Percentiles rank a stretch among this genome's conserved stretches.
These are phyloP conservation scores for Pseudogymnoascus sp. DNA, from an alignment of 2,329 filamentous ascomycete species.

Conservation along the genomic window DNA sequence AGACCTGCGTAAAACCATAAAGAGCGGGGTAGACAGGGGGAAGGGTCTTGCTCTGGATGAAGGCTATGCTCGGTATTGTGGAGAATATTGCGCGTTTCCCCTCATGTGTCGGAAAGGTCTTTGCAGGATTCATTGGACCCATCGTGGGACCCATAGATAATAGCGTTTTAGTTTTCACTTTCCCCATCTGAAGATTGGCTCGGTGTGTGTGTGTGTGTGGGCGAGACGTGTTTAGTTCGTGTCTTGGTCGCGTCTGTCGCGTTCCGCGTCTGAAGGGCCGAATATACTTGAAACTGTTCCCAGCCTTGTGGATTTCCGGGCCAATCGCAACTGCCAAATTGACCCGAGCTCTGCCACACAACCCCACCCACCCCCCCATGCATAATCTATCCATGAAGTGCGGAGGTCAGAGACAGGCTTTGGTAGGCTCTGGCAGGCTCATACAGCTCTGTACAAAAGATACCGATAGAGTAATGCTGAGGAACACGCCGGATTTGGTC, in stretches of 20 bases:
- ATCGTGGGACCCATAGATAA: background rate
- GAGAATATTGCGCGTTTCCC: slow-evolving; percentile 1
- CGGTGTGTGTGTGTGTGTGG: background rate
- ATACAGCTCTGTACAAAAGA: background rate
- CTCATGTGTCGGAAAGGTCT: background rate
- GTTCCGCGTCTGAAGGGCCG: slow-evolving; percentile 6
- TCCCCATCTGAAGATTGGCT: background rate
- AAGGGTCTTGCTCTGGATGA: background rate
- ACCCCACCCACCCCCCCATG: background rate
- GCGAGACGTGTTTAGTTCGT: slow-evolving; percentile 4
- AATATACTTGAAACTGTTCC: slow-evolving; percentile 6
- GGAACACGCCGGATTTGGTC: slow-evolving; percentile 6
- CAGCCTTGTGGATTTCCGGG: background rate
- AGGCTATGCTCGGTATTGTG: background rate
- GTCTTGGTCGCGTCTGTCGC: slow-evolving; percentile 7
- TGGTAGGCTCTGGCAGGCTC: background rate
- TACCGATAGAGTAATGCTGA: slow-evolving; percentile 3
- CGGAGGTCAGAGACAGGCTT: background rate
- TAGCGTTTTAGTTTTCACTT: background rate
- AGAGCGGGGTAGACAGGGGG: slow-evolving; percentile 6
- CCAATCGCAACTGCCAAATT: slow-evolving; percentile 2
- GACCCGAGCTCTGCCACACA: slow-evolving; percentile 1
- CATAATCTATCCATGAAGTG: slow-evolving; percentile 6
- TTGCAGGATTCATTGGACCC: background rate
- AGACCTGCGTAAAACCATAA: slow-evolving; percentile 7